Percentiles rank a stretch among this genome's conserved stretches.
Conservation (phyloP, 2,329 filamentous ascomycete genomes). For the Ophiobolus disseminans region DNA sequence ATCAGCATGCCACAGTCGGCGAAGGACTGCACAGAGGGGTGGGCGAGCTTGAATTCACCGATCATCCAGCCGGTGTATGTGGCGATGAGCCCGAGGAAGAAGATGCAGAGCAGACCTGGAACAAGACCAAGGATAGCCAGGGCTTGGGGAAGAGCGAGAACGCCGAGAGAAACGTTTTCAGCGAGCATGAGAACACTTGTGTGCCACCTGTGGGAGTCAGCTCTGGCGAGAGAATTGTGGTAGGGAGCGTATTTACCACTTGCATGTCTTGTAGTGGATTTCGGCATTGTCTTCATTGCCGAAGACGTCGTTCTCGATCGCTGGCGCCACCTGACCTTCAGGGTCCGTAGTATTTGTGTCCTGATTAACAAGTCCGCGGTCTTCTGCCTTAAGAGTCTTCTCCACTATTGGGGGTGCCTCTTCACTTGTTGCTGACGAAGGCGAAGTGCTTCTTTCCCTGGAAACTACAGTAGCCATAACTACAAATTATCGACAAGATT, state of each 20-base stretch:
- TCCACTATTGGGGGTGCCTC: no score
- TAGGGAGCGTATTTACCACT: slow-evolving; percentile 51
- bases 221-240: neutral
- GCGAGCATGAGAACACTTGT: slow-evolving; percentile 56
- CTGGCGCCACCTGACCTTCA: slow-evolving; percentile 15
- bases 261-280: slow-evolving; percentile 60
- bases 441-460: no score
- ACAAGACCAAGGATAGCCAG: slow-evolving; percentile 61
- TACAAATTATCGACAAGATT: no score
- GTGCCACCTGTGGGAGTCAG: slow-evolving; percentile 3
- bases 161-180: slow-evolving; percentile 65
- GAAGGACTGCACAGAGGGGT: slow-evolving; percentile 69
- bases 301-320: slow-evolving; percentile 21
- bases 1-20: slow-evolving; percentile 71
- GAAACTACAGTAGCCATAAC: no score
- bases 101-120: slow-evolving; percentile 61
- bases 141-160: slow-evolving; percentile 62
- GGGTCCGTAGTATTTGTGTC: slow-evolving; percentile 10
- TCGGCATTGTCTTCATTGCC: slow-evolving; percentile 45
- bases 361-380: neutral
- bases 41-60: slow-evolving; percentile 63
- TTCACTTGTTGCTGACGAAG: neutral
- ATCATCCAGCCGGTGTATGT: slow-evolving; percentile 69
- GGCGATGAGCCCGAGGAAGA: slow-evolving; percentile 61
- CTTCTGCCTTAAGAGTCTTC: neutral